A percentile compares a stretch with the other conserved stretches of the same genome.
Conservation (phyloP, 768 basidiomycete genomes). For the Scleroderma bovista region DNA sequence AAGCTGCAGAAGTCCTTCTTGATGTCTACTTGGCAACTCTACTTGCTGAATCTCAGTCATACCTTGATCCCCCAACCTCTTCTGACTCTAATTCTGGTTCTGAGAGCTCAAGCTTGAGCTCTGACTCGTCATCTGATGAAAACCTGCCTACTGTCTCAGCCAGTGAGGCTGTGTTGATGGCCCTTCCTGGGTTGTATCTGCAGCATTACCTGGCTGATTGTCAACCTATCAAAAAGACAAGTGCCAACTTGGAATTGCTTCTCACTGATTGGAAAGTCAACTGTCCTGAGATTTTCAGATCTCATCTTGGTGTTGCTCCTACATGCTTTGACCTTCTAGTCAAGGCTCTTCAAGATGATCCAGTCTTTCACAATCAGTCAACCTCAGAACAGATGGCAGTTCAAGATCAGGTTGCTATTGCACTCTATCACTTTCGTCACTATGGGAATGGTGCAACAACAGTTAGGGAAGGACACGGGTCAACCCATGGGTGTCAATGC, state of each 20-base stretch:
- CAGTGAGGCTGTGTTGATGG: no score
- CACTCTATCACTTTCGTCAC: constrained; percentile 37
- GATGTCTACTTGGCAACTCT: neutral
- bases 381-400: constrained; percentile 22
- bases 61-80: no score
- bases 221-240: neutral
- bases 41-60: no score
- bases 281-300: neutral
- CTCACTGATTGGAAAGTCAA: neutral
- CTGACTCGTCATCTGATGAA: no score
- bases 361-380: constrained; percentile 26
- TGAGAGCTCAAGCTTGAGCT: no score
- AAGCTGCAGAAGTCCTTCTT: neutral
- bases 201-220: no score
- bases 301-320: constrained; percentile 1
- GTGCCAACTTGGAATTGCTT: neutral
- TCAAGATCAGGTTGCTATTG: constrained; percentile 31
- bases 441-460: constrained; percentile 33
- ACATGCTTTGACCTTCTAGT: no score
- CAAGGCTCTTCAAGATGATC: constrained; percentile 13
- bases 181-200: no score
- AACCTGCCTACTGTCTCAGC: no score
- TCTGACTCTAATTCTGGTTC: no score
- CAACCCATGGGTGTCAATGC: no score
- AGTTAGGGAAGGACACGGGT: no score